phyloP scores from a whole-genome alignment of 208 protist species.

The Leishmania amazonensis region DNA sequence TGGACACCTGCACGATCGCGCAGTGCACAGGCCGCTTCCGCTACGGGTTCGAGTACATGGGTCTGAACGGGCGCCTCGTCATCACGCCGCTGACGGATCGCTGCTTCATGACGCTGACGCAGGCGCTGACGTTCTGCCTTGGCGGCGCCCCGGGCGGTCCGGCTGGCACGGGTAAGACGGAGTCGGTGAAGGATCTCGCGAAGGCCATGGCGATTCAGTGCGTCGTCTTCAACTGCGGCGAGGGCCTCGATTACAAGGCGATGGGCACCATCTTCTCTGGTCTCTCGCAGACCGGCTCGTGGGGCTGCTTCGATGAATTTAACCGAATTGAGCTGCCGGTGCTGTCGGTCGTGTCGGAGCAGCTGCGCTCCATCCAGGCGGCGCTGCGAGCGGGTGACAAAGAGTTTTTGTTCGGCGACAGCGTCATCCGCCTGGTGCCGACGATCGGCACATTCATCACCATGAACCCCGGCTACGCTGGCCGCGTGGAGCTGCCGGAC shows the following conservation, averaged over 20 bases:
- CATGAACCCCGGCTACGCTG: constrained; percentile 99
- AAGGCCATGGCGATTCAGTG: constrained; percentile 97
- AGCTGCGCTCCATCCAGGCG: constrained; percentile 97
- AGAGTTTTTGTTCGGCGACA: constrained; percentile 93
- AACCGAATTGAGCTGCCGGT: constrained; percentile 99
- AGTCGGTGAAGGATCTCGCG: constrained; percentile 98
- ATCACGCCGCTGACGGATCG: constrained; percentile 99
- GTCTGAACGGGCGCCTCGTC: constrained; percentile 98
- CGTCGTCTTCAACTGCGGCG: constrained; percentile 99
- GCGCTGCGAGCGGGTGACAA: constrained; percentile 88
- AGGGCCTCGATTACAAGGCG: constrained; percentile 98
- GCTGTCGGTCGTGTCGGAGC: constrained; percentile 98
- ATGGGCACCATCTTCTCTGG: constrained; percentile 99
- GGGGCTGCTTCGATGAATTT: constrained; percentile 99
- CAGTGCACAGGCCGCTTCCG: constrained; percentile 98
- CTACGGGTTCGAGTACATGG: constrained; percentile 99
- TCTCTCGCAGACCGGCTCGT: constrained; percentile 97
- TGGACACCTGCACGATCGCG: constrained; percentile 96
- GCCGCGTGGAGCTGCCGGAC: constrained; percentile 98
- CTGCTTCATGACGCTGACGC: constrained; percentile 99
- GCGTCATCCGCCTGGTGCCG: constrained; percentile 87
- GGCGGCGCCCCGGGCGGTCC: constrained; percentile 96
- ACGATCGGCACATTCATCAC: constrained; percentile 99
- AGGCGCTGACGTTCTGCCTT: constrained; percentile 97
- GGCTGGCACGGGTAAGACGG: constrained; percentile 97